Evolutionary conservation across 371 early-diverging fungal species (phyloP), one percentile per base, ranked within the genome.

Genomic region (Haplosporangium sp.): DNA sequence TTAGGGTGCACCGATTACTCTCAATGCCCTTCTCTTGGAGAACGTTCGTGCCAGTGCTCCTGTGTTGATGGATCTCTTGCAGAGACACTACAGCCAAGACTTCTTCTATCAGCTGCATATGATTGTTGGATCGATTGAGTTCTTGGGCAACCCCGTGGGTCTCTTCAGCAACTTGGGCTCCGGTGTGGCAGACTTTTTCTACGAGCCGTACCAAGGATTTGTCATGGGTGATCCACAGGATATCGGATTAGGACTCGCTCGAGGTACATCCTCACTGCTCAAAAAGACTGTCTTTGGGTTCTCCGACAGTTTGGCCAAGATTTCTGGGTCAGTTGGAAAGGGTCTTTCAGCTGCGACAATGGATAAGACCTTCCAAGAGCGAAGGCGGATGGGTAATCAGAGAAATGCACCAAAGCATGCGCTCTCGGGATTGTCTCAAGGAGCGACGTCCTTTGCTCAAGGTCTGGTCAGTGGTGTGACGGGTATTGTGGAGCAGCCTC

Each of bases 131-230:
- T 96, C 98, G 12, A 98, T 97, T 7, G 99, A 99, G 74, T 89
- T 99, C 64, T 85, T 99, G 48, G 99, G 99, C 29, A 99, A 99
- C 73, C 99, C 99, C 0, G 97, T 98, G 0, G 98, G 99, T 0
- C 82, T 99, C 36, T 99, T 98, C 80, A 97, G 89, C 82, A 98
- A 90, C 64, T 85, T 99, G 48, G 93, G 95, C 64, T 95, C 96
- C 0, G 99, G 99, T 8, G 97, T 98, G 0, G 88, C 90, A 0
- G 98, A 98, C 74, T 88, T 99, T 55, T 99, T 99, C 82, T 99
- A 98, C 83, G 99, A 99, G 69, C 99, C 99, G 0, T 93, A 94
- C 86, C 95, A 97, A 84, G 99, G 99, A 1, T 91, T 98, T 57
- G 92, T 97, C 47, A 94, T 95, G 89, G 96, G 96, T 60, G 95